A percentile compares a stretch with the other conserved stretches of the same genome.
Evolutionary conservation across 2,329 filamentous ascomycete species (phyloP).

Genomic region (Talaromyces rugulosus): DNA sequence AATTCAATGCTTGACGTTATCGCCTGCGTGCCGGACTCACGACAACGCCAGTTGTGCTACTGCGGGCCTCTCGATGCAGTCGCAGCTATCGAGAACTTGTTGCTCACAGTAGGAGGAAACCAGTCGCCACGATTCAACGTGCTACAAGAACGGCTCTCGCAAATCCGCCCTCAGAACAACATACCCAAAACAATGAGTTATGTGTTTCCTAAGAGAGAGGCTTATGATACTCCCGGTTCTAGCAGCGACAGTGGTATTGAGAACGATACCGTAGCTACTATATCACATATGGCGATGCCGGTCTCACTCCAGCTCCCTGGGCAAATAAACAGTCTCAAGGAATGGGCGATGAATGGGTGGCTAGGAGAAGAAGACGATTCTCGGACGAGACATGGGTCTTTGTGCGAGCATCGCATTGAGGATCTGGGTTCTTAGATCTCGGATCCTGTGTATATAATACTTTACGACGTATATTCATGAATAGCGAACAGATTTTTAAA

Average conservation of each 20-base stretch:
- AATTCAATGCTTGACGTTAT: slow-evolving; percentile 11
- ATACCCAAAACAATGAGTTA: neutral
- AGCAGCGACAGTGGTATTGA: neutral
- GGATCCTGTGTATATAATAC: neutral
- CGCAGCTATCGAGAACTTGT: neutral
- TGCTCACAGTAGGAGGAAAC: neutral
- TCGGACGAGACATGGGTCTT: neutral
- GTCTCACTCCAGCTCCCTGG: neutral
- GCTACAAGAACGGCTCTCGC: neutral
- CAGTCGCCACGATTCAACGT: neutral
- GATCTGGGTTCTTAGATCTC: neutral
- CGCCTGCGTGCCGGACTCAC: slow-evolving; percentile 4
- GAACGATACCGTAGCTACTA: neutral
- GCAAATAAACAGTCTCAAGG: neutral
- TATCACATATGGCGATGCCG: neutral
- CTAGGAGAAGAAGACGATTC: neutral
- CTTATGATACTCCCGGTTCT: neutral
- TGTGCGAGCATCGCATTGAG: neutral
- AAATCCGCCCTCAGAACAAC: neutral
- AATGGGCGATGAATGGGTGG: neutral
- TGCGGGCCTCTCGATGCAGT: neutral
- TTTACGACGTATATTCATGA: neutral
- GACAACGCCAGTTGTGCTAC: neutral
- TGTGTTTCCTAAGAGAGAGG: neutral
- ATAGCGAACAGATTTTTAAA: neutral